phyloP scores from a whole-genome alignment of 2,329 filamentous ascomycete genomes.

The Aspergillus latus region DNA sequence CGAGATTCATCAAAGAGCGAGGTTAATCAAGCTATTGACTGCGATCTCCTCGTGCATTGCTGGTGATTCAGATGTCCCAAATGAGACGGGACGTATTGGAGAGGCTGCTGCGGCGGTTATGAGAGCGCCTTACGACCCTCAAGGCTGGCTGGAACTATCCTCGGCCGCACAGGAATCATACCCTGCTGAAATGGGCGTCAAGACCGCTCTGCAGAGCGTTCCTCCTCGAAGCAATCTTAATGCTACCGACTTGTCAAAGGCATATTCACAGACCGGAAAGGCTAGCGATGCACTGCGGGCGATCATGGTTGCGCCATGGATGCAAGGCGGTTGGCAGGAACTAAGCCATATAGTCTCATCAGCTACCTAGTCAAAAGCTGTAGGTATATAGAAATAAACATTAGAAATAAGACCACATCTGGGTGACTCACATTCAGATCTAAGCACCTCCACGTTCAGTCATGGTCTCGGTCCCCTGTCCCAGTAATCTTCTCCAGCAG shows the following conservation, averaged over 20 bases:
- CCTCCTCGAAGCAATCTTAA: slow-evolving; percentile 70
- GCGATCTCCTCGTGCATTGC: slow-evolving; percentile 64
- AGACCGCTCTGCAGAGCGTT: slow-evolving; percentile 71
- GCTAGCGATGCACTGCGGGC: slow-evolving; percentile 73
- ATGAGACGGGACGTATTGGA: slow-evolving; percentile 54
- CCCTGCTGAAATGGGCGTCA: slow-evolving; percentile 74
- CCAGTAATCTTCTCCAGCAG: slow-evolving; percentile 61
- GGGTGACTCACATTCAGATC: neutral
- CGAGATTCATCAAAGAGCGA: slow-evolving; percentile 62
- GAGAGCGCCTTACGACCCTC: slow-evolving; percentile 73
- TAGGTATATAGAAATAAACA: neutral
- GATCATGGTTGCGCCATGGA: slow-evolving; percentile 81
- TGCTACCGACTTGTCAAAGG: slow-evolving; percentile 67
- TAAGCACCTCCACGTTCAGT: neutral
- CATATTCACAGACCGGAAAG: slow-evolving; percentile 71
- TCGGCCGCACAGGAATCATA: slow-evolving; percentile 55
- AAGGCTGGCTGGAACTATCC: slow-evolving; percentile 77
- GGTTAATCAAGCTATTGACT: slow-evolving; percentile 73
- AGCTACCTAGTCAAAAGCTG: slow-evolving; percentile 15
- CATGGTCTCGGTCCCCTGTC: slow-evolving; percentile 12
- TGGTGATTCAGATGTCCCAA: slow-evolving; percentile 40
- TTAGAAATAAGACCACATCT: slow-evolving; percentile 7
- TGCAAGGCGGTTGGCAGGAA: slow-evolving; percentile 61
- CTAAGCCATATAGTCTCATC: slow-evolving; percentile 32
- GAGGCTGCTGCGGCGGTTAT: slow-evolving; percentile 77